Base-by-base conservation (phyloP, 2,329 filamentous ascomycete species). In the Diaporthe ampelina region DNA sequence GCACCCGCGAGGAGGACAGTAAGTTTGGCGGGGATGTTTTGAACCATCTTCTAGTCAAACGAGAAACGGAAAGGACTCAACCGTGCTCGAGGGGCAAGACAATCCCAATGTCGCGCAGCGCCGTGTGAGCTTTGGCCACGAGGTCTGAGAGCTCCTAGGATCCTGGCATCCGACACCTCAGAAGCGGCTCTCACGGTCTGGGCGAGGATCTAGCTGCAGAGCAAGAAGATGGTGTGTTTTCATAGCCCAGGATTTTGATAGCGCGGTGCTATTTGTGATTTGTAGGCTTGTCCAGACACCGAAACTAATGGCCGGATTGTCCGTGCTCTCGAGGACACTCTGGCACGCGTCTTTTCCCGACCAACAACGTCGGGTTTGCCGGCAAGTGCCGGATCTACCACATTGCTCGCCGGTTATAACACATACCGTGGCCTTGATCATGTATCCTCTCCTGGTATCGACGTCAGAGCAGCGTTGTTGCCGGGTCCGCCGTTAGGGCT, bases 51-150 rank as follows among this genome's bases (percentile, higher is more conserved):
- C 19, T 11, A 58, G 19, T n/a, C 45, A 48, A 48, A 48, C 19
- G 19, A 48, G 13, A 8, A 48, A 48, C 19, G 45, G 45, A 48
- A 48, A 21, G 19, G 8, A 35, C 1, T 37, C 13, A 21, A 37
- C 32, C 45, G 45, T 67, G 63, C 45, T 40, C 15, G 26, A 68
- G 48, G 29, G 29, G 29, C 45, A 37, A 35, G 8, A 67, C 15
- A 26, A 37, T 26, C 9, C 17, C 35, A 7, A 52, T 32, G 24
- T 35, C 61, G 43, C 13, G n/a, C 63, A 54, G 45, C 48, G 63
- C 26, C 26, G 45, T n/a, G 63, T 40, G 63, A 68, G 63, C 63
- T 68, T 68, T 50, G 63, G 15, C 63, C 63, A 29, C 63, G 32
- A 68, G 63, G 63, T 45, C 63, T 40, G 63, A 68, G 63, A 40